phyloP scores from a whole-genome alignment of 164 flowering plant genomes.

The Magnolia officinalis region DNA sequence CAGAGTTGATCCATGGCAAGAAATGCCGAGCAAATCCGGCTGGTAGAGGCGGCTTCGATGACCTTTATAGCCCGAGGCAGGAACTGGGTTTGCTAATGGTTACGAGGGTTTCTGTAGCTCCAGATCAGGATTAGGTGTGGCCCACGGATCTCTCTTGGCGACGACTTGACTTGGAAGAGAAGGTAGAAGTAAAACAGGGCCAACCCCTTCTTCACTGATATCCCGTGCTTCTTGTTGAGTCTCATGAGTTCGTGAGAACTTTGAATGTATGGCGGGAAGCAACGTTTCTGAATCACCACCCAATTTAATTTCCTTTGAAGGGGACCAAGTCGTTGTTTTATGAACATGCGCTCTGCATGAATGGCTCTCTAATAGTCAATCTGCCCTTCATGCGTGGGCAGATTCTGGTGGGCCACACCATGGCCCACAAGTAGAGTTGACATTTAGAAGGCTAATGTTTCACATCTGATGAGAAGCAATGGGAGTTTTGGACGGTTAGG shows the following conservation, averaged over 20 bases:
- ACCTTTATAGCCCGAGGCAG: not conserved
- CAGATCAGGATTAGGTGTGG: not conserved
- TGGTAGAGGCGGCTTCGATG: not conserved
- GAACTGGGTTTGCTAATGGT: not conserved
- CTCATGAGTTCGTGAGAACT: not conserved
- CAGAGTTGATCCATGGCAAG: slow-evolving; percentile 39
- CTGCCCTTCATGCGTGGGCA: too few relatives aligned
- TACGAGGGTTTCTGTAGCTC: not conserved
- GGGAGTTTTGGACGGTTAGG: too few relatives aligned
- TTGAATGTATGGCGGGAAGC: slow-evolving; percentile 5
- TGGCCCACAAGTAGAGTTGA: too few relatives aligned
- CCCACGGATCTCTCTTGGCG: too few relatives aligned
- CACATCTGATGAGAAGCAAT: too few relatives aligned
- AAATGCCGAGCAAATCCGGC: not conserved
- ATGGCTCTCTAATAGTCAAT: too few relatives aligned
- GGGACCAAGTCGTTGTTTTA: too few relatives aligned
- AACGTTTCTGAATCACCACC: not conserved
- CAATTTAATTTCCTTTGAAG: not conserved
- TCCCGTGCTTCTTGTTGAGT: slow-evolving; percentile 12
- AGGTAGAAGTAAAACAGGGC: not conserved
- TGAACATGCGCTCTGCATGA: too few relatives aligned
- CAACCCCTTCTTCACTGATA: slow-evolving; percentile 1
- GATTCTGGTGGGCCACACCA: too few relatives aligned
- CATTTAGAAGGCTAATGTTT: too few relatives aligned
- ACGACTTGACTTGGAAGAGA: not conserved